These are phyloP conservation scores for Mycena metata DNA, from an alignment of 768 basidiomycete species.

Conservation along the genomic window DNA sequence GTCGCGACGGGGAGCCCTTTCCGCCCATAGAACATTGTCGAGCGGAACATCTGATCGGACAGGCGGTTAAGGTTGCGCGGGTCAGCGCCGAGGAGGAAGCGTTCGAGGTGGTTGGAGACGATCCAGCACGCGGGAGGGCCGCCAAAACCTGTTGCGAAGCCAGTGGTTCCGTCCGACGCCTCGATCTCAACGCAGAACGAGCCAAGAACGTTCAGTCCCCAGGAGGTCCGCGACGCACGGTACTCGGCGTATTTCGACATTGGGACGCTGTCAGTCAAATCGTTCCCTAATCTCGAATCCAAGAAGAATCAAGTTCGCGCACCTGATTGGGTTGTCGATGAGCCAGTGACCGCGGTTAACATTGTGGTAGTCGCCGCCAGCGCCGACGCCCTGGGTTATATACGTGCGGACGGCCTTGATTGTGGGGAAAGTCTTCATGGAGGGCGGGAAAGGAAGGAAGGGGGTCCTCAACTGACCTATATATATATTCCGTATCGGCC, in stretches of 20 bases:
- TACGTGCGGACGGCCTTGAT: slow-evolving; percentile 43
- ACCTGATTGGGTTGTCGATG: slow-evolving; percentile 42
- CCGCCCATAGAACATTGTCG: slow-evolving; percentile 49
- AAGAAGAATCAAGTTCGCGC: too few relatives aligned
- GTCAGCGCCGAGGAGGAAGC: slow-evolving; percentile 49
- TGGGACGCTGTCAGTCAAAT: slow-evolving; percentile 34
- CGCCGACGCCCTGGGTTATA: slow-evolving; percentile 39
- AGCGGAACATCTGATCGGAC: slow-evolving; percentile 49
- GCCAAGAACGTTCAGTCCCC: slow-evolving; percentile 48
- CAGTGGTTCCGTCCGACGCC: slow-evolving; percentile 48
- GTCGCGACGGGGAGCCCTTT: slow-evolving; percentile 49
- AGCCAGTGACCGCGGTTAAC: slow-evolving; percentile 46
- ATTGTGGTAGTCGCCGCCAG: slow-evolving; percentile 43
- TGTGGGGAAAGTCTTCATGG: slow-evolving; percentile 42
- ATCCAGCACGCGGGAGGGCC: slow-evolving; percentile 51
- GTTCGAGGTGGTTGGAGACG: slow-evolving; percentile 45
- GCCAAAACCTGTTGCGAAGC: slow-evolving; percentile 48
- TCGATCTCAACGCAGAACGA: slow-evolving; percentile 48
- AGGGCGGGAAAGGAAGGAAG: too few relatives aligned
- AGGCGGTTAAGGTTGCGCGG: slow-evolving; percentile 48
- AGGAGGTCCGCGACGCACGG: slow-evolving; percentile 45
- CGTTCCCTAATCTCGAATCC: too few relatives aligned
- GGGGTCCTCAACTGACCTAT: too few relatives aligned
- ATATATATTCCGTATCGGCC: too few relatives aligned
- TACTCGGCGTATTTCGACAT: slow-evolving; percentile 47